Conservation (phyloP, 2,329 filamentous ascomycete species). For the Trichoderma afroharzianum region DNA sequence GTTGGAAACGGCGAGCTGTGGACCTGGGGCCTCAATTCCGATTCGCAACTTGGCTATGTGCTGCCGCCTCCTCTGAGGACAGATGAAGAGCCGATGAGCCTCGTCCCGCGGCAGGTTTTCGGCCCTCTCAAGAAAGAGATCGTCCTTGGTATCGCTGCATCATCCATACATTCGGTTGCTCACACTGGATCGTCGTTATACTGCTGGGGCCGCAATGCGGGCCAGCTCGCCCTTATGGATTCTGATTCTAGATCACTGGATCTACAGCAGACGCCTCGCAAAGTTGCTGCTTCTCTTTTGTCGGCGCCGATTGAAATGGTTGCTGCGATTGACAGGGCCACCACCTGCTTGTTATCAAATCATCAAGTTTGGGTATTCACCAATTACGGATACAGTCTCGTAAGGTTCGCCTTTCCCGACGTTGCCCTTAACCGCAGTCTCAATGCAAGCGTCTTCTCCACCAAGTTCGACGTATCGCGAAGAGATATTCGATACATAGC, state of each 20-base stretch:
- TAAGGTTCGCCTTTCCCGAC: conserved; percentile 74
- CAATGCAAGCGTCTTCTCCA: conserved; percentile 52
- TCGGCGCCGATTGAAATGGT: conserved; percentile 70
- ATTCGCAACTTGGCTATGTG: conserved; percentile 81
- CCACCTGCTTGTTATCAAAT: conserved; percentile 78
- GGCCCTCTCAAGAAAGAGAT: conserved; percentile 83
- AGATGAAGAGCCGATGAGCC: conserved; percentile 81
- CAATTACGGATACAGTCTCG: conserved; percentile 90
- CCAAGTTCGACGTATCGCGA: conserved; percentile 58
- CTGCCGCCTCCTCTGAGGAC: conserved; percentile 63
- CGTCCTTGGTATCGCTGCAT: conserved; percentile 80
- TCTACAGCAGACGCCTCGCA: conserved; percentile 75
- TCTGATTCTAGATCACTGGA: conserved; percentile 90
- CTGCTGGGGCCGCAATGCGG: conserved; percentile 93
- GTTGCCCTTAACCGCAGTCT: conserved; percentile 68
- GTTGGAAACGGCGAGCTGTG: conserved; percentile 85
- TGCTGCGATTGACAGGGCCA: conserved; percentile 86
- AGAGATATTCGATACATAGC: conserved; percentile 71
- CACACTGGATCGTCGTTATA: conserved; percentile 79
- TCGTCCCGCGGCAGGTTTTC: conserved; percentile 81
- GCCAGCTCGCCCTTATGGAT: conserved; percentile 90
- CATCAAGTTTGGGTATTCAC: conserved; percentile 91
- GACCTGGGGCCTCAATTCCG: conserved; percentile 88
- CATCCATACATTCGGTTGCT: conserved; percentile 85
- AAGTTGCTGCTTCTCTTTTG: conserved; percentile 75